Base-by-base conservation (phyloP, 2,329 filamentous ascomycete species). In the Aureobasidium subglaciale region DNA sequence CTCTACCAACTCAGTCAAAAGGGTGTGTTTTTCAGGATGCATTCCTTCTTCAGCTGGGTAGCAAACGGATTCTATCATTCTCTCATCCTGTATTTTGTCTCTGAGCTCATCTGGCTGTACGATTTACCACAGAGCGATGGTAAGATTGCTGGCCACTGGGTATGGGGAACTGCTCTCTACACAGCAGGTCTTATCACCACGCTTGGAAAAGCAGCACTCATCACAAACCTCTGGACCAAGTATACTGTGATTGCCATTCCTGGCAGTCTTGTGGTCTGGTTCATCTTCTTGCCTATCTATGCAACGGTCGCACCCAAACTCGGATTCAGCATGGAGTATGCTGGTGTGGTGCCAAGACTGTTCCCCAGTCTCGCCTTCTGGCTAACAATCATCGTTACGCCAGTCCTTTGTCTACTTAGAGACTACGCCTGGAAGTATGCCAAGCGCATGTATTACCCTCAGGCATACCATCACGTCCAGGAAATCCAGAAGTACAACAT, bases 401-500 rank as follows among this genome's bases (percentile, higher is more conserved):
- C 92, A 0, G 78, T 85, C 7, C 72, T 96, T 46, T 97, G 92
- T 70, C 78, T 99, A 48, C 72, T 91, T 49, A 81, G 93, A 65
- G 93, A 99, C 70, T 88, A 96, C 71, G 84, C 86, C 3, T 99
- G 92, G 91, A 99, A 99, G 78, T 99, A 97, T 64, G 85, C 83
- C 59, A 96, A 96, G 78, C 83, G 93, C 62, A 96, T 99, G 90
- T 99, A 97, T 75, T 86, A 85, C 63, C 93, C 93, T 20, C 88
- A 96, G 73, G 85, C 89, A 40, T 99, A 99, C 67, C 93, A 99
- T 65, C 93, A 99, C 70, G 93, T 99, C 61, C 93, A 99, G 73
- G 93, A 99, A 75, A 99, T 99, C 64, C 93, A 99, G 72, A 99
- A 99, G 75, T 99, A 97, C 76, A 99, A 99, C 66, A 96, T 99